Percentiles rank a stretch among this genome's conserved stretches.
phyloP scores from a whole-genome alignment of 257 asterid genomes.

The Nicotiana knightiana region DNA sequence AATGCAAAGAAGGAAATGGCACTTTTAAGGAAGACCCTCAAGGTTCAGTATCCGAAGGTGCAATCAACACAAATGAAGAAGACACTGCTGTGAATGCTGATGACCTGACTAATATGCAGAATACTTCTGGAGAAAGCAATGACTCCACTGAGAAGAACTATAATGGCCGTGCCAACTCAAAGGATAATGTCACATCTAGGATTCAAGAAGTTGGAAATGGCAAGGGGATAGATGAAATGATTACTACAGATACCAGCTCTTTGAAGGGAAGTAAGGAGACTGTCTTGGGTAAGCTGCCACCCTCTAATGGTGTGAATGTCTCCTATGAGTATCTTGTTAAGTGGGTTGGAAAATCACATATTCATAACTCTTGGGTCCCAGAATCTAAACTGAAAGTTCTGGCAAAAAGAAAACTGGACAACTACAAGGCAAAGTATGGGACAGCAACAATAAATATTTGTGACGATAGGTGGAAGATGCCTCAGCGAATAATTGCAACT shows the following conservation, averaged over 20 bases:
- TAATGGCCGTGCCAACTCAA: neutral
- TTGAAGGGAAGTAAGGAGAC: constrained; percentile 38
- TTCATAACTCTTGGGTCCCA: constrained; percentile 82
- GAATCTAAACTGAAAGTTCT: constrained; percentile 74
- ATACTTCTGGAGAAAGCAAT: constrained; percentile 16
- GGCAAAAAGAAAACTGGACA: constrained; percentile 85
- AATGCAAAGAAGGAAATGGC: constrained; percentile 41
- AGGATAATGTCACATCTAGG: constrained; percentile 24
- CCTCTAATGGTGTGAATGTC: constrained; percentile 27
- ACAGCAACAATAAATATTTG: constrained; percentile 64
- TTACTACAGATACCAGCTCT: constrained; percentile 17
- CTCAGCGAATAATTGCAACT: constrained; percentile 76
- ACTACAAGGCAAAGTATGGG: constrained; percentile 88
- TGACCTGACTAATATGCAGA: constrained; percentile 24
- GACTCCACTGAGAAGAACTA: constrained; percentile 17
- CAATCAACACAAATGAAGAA: constrained; percentile 20
- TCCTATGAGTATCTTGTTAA: constrained; percentile 78
- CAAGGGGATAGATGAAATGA: constrained; percentile 31
- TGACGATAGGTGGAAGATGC: constrained; percentile 86
- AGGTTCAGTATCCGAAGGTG: constrained; percentile 30
- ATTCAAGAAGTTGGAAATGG: constrained; percentile 38
- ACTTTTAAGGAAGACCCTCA: constrained; percentile 24
- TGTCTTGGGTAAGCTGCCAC: constrained; percentile 23
- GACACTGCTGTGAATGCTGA: constrained; percentile 25
- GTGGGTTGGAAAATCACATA: constrained; percentile 94